A percentile compares a stretch with the other conserved stretches of the same genome.
phyloP scores from a whole-genome alignment of 2,329 filamentous ascomycete species.

The Trichoderma breve region DNA sequence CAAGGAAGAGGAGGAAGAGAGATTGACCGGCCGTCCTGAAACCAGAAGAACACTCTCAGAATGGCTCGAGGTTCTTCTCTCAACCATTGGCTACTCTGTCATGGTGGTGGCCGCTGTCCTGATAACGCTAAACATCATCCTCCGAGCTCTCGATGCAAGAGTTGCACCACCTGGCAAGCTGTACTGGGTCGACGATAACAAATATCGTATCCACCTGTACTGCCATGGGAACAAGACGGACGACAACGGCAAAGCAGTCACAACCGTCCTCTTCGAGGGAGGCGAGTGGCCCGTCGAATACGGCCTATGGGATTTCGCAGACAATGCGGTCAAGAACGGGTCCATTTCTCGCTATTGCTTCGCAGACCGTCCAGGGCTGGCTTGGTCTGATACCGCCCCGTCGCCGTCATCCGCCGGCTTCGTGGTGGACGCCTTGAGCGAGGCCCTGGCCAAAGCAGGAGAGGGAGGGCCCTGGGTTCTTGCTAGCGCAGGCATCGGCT shows the following conservation, averaged over 20 bases:
- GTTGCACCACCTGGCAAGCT: slow-evolving; percentile 70
- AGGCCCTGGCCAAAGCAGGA: slow-evolving; percentile 75
- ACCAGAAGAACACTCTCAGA: slow-evolving; percentile 77
- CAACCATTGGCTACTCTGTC: slow-evolving; percentile 67
- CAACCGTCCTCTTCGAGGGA: slow-evolving; percentile 83
- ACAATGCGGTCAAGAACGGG: slow-evolving; percentile 72
- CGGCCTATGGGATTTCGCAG: slow-evolving; percentile 76
- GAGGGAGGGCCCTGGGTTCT: slow-evolving; percentile 89
- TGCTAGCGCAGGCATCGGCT: slow-evolving; percentile 81
- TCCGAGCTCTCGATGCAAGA: slow-evolving; percentile 76
- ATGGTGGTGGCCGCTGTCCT: slow-evolving; percentile 69
- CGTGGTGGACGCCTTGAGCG: slow-evolving; percentile 83
- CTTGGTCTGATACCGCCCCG: slow-evolving; percentile 85
- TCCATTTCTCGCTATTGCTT: slow-evolving; percentile 91
- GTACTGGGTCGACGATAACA: slow-evolving; percentile 77
- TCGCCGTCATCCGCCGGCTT: slow-evolving; percentile 92
- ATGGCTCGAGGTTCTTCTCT: slow-evolving; percentile 77
- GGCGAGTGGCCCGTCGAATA: slow-evolving; percentile 78
- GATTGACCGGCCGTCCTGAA: slow-evolving; percentile 85
- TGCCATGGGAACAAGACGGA: slow-evolving; percentile 71
- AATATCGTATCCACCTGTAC: slow-evolving; percentile 83
- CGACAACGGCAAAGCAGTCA: slow-evolving; percentile 51
- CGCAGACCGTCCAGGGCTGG: slow-evolving; percentile 87
- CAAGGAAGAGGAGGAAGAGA: slow-evolving; percentile 88
- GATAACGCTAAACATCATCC: slow-evolving; percentile 73